phyloP scores from a whole-genome alignment of 768 basidiomycete species.

The Lenzites betulinus region DNA sequence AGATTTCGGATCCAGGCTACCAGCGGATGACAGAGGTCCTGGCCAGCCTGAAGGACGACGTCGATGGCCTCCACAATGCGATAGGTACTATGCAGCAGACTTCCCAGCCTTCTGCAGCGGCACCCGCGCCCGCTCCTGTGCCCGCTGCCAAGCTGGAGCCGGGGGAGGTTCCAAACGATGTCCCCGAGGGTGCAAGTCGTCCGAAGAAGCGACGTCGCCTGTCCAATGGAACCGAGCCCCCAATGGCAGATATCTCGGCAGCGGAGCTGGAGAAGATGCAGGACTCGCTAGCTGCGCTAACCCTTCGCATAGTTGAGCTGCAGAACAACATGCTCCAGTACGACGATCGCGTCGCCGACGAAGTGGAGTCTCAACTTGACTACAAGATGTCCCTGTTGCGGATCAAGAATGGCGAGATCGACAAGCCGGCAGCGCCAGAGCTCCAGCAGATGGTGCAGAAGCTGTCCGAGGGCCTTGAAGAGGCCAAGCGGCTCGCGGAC shows the following conservation, averaged over 20 bases:
- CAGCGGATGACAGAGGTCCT: slow-evolving; percentile 33
- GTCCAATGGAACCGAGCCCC: slow-evolving; percentile 7
- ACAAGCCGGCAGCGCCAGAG: slow-evolving; percentile 3
- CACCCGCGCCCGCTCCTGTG: background rate
- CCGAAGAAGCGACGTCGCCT: slow-evolving; percentile 22
- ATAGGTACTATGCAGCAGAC: slow-evolving; percentile 1
- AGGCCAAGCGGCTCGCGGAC: background rate
- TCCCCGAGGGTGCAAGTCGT: background rate
- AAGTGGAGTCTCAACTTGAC: slow-evolving; percentile 26
- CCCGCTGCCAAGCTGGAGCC: background rate
- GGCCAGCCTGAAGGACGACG: slow-evolving; percentile 14
- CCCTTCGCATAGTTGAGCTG: slow-evolving; percentile 34
- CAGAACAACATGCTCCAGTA: slow-evolving; percentile 41
- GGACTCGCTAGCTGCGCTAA: slow-evolving; percentile 34
- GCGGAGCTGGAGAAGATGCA: slow-evolving; percentile 30
- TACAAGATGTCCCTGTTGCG: background rate
- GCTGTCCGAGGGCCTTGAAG: background rate
- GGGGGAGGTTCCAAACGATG: background rate
- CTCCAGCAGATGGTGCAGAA: slow-evolving; percentile 7
- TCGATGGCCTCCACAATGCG: slow-evolving; percentile 4
- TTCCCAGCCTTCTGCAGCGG: background rate
- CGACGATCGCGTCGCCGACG: slow-evolving; percentile 34
- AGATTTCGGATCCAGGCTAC: slow-evolving; percentile 28
- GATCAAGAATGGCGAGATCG: background rate
- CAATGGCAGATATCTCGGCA: slow-evolving; percentile 10